These are phyloP conservation scores for Dillenia turbinata DNA, from an alignment of 164 flowering plant genomes.

Conservation along the genomic window DNA sequence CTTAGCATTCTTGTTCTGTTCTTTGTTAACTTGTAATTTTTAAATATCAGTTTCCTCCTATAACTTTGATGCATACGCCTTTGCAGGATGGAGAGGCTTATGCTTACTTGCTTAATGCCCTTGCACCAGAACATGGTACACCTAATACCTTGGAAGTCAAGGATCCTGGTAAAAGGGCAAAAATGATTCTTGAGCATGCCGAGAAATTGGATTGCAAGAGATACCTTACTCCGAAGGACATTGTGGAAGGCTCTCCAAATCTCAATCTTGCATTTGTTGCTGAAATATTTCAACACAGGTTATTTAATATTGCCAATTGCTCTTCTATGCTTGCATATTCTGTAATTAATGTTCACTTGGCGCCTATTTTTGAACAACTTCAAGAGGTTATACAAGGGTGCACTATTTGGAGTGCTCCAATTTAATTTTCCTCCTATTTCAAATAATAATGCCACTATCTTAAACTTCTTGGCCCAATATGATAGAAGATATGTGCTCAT, in stretches of 20 bases:
- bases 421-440: too few species aligned
- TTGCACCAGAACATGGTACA: conserved; percentile 82
- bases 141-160: conserved; percentile 61
- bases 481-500: too few species aligned
- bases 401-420: too few species aligned
- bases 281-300: conserved; percentile 90
- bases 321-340: neutral
- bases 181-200: conserved; percentile 78
- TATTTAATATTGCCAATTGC: neutral
- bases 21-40: too few species aligned
- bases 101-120: conserved; percentile 88
- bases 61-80: neutral
- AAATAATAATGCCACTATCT: too few species aligned
- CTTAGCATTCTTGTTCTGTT: too few species aligned
- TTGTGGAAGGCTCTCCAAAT: conserved; percentile 84
- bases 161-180: conserved; percentile 75
- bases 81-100: conserved; percentile 89
- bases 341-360: too few species aligned
- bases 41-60: too few species aligned
- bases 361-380: too few species aligned
- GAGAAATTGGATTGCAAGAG: conserved; percentile 86
- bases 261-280: conserved; percentile 93
- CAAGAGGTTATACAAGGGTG: too few species aligned
- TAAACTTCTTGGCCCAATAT: too few species aligned
- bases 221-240: conserved; percentile 72